Conservation (phyloP, 805 yeast genomes). For the Kluyveromyces lactis region DNA sequence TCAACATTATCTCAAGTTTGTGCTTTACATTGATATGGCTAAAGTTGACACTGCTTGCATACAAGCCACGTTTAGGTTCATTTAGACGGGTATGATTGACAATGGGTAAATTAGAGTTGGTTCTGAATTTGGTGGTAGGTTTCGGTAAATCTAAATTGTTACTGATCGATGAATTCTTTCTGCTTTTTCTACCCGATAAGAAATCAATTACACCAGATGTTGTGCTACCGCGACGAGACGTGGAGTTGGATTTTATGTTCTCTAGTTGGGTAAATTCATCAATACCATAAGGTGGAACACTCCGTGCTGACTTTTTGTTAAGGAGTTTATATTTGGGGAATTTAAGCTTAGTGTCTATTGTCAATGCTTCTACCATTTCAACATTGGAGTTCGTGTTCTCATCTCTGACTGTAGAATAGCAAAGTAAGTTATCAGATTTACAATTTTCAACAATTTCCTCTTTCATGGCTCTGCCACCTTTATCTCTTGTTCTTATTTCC, state of each 20-base stretch:
- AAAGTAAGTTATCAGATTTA: slow-evolving; percentile 51
- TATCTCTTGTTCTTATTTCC: slow-evolving; percentile 53
- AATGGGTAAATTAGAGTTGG: slow-evolving; percentile 16
- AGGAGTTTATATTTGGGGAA: slow-evolving; percentile 24
- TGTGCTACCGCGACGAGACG: slow-evolving; percentile 9
- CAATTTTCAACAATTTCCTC: slow-evolving; percentile 48
- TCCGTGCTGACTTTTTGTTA: slow-evolving; percentile 16
- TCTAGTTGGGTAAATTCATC: slow-evolving; percentile 16
- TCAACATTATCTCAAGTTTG: slow-evolving; percentile 58
- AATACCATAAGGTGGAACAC: slow-evolving; percentile 28
- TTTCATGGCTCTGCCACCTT: slow-evolving; percentile 43
- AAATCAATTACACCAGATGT: slow-evolving; percentile 16
- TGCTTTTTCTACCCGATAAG: slow-evolving; percentile 12
- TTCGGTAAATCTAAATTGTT: neutral
- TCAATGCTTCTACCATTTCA: slow-evolving; percentile 20
- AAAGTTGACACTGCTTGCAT: slow-evolving; percentile 55
- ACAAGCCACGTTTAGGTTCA: slow-evolving; percentile 32
- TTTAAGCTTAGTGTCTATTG: slow-evolving; percentile 19
- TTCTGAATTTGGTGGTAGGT: slow-evolving; percentile 11
- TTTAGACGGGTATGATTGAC: slow-evolving; percentile 17
- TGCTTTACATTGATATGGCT: slow-evolving; percentile 57
- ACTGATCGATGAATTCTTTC: slow-evolving; percentile 6
- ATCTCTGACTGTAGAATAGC: slow-evolving; percentile 33
- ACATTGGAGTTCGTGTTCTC: slow-evolving; percentile 20
- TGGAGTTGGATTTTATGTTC: neutral